Evolutionary conservation across 1,284 basidiomycete species (phyloP), one percentile per base, ranked within the genome.

Genomic region (Pterula multifida): DNA sequence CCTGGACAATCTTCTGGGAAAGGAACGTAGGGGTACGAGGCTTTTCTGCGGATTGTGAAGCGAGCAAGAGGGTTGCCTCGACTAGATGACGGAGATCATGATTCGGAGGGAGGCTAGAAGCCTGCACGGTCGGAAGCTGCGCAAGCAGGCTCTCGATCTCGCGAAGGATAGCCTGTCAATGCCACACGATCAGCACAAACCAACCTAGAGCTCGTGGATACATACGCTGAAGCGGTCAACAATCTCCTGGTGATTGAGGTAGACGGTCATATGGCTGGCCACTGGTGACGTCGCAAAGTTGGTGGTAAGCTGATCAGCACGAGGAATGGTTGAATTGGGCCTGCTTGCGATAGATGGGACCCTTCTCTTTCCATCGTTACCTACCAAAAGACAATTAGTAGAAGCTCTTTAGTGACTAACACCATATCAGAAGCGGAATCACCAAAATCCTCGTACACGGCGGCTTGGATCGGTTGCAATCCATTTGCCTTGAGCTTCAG

Each of bases 381-480:
- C 78, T 79, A 55, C 21, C 39, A 17, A n/a, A 22, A n/a, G 39
- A 11, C 39, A n/a, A 22, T 42, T n/a, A n/a, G n/a, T n/a, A n/a
- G n/a, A n/a, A n/a, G n/a, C n/a, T n/a, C n/a, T n/a, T n/a, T n/a
- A n/a, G n/a, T n/a, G n/a, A n/a, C n/a, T n/a, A n/a, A n/a, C n/a
- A n/a, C n/a, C n/a, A n/a, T n/a, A n/a, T n/a, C n/a, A 21, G 3
- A 45, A 23, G 39, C 24, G 13, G n/a, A n/a, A n/a, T n/a, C 68
- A 78, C 86, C 81, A 61, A 98, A 98, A 61, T 98, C 95, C 58
- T 98, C 93, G 66, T 99, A 99, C 3, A 98, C 93, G 50, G 81
- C 79, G 39, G 86, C 70, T 66, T 99, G 96, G 55, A 81, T 77
- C 17, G 79, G 72, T 54, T 89, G 83, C 3, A 98, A 72, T 45